These are phyloP conservation scores for Ophiocordyceps robertsii DNA, from an alignment of 2,329 filamentous ascomycete species.

Conservation along the genomic window DNA sequence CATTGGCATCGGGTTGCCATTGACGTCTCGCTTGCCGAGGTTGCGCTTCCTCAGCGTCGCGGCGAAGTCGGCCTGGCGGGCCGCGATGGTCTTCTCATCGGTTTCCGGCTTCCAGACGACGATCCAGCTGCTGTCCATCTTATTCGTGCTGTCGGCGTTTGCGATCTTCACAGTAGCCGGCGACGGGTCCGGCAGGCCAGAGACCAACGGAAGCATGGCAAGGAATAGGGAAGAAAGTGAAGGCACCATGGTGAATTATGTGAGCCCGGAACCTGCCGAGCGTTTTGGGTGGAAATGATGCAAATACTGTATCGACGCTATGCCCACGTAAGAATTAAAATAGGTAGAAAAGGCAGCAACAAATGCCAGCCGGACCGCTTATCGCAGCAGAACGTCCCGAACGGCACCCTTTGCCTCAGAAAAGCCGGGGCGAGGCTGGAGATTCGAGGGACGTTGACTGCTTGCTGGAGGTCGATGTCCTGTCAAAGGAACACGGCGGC, in stretches of 20 bases:
- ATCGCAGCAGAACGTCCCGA: too few species aligned
- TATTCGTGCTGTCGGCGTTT: constrained; percentile 33
- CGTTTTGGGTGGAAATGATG: background rate
- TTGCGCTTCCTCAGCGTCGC: constrained; percentile 42
- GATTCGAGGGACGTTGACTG: too few species aligned
- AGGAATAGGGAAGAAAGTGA: constrained; percentile 12
- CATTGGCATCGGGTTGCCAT: constrained; percentile 34
- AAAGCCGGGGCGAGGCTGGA: too few species aligned
- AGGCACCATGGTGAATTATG: background rate
- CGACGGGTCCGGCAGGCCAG: constrained; percentile 3
- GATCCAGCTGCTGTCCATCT: constrained; percentile 46
- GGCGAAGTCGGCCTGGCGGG: constrained; percentile 34
- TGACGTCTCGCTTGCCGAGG: constrained; percentile 33
- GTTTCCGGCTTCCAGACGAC: constrained; percentile 49
- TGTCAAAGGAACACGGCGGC: too few species aligned
- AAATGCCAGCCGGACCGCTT: too few species aligned
- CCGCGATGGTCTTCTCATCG: constrained; percentile 30
- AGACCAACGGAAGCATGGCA: constrained; percentile 12
- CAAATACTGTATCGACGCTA: background rate
- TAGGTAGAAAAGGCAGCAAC: too few species aligned
- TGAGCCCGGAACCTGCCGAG: background rate
- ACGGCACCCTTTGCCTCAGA: too few species aligned
- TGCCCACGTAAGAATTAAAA: background rate
- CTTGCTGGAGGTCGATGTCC: too few species aligned
- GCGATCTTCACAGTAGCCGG: background rate